Evolutionary conservation across 495 filamentous ascomycete genomes (phyloP).

Genomic region (Mytilinidion resinicola): DNA sequence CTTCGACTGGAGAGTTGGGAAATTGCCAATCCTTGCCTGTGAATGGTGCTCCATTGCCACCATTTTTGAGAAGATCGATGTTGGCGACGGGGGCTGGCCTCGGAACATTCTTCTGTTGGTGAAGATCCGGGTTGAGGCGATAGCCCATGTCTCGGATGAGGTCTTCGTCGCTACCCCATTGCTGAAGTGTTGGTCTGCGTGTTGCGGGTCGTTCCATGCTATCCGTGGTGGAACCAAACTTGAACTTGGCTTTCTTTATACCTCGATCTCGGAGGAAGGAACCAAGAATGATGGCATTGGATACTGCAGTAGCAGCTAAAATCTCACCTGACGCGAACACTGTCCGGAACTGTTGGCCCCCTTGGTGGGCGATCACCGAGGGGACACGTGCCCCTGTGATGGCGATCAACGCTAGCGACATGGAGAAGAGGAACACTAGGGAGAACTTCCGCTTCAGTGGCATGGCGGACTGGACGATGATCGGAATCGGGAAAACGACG

Average conservation of each 20-base stretch:
- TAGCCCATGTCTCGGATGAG: conserved; percentile 35
- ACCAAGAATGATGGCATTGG: conserved; percentile 38
- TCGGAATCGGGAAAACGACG: conserved; percentile 79
- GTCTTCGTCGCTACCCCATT: conserved; percentile 38
- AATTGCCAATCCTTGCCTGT: conserved; percentile 12
- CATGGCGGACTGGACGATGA: conserved; percentile 72
- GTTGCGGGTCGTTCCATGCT: conserved; percentile 33
- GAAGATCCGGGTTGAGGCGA: conserved; percentile 31
- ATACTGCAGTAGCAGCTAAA: conserved; percentile 36
- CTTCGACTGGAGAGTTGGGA: conserved; percentile 1
- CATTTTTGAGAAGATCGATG: conserved; percentile 9
- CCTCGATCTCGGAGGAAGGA: conserved; percentile 41
- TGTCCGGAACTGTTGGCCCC: conserved; percentile 39
- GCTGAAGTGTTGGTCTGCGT: conserved; percentile 31
- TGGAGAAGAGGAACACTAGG: conserved; percentile 68
- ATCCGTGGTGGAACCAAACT: conserved; percentile 30
- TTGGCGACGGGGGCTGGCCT: conserved; percentile 30
- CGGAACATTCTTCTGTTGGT: conserved; percentile 13
- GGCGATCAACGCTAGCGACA: conserved; percentile 69
- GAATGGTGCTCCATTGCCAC: conserved; percentile 8
- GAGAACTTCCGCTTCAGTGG: conserved; percentile 46
- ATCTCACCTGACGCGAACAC: conserved; percentile 39
- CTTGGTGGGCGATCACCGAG: conserved; percentile 29
- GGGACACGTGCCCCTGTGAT: conserved; percentile 37
- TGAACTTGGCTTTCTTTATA: conserved; percentile 37